phyloP scores from a whole-genome alignment of 768 basidiomycete species.

The Russula lepida region DNA sequence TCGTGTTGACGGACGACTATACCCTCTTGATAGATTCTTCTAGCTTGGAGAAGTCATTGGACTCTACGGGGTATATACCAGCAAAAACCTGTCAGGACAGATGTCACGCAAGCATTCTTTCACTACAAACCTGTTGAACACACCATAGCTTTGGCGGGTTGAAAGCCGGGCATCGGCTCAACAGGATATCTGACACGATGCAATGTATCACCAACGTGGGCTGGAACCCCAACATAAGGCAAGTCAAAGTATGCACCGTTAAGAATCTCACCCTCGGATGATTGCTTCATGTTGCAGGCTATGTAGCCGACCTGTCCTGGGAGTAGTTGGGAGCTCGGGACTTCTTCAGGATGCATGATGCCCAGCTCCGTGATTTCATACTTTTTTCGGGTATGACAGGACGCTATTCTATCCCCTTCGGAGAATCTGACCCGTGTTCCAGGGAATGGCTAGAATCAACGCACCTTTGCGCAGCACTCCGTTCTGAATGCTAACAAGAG shows the following conservation, averaged over 20 bases:
- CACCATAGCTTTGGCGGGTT: constrained; percentile 92
- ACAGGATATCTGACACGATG: constrained; percentile 65
- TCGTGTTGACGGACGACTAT: constrained; percentile 24
- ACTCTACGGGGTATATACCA: constrained; percentile 89
- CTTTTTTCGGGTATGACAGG: constrained; percentile 74
- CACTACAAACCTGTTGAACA: neutral
- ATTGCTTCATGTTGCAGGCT: constrained; percentile 97
- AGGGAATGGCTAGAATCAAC: constrained; percentile 3
- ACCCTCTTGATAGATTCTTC: constrained; percentile 94
- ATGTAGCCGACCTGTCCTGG: constrained; percentile 84
- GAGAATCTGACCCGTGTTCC: neutral
- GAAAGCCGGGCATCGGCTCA: constrained; percentile 83
- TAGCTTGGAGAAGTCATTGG: constrained; percentile 82
- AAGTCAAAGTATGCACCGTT: neutral
- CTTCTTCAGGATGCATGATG: constrained; percentile 83
- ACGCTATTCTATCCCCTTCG: constrained; percentile 83
- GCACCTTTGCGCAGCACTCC: constrained; percentile 78
- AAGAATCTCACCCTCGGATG: constrained; percentile 63
- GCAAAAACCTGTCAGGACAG: constrained; percentile 65
- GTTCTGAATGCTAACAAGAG: constrained; percentile 71
- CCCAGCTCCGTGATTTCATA: constrained; percentile 89
- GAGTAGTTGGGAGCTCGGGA: constrained; percentile 55
- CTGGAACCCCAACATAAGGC: constrained; percentile 33
- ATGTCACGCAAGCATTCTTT: neutral
- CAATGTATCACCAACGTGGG: constrained; percentile 91